These are phyloP conservation scores for Hura crepitans DNA, from an alignment of 441 rosid genomes.

Conservation along the genomic window DNA sequence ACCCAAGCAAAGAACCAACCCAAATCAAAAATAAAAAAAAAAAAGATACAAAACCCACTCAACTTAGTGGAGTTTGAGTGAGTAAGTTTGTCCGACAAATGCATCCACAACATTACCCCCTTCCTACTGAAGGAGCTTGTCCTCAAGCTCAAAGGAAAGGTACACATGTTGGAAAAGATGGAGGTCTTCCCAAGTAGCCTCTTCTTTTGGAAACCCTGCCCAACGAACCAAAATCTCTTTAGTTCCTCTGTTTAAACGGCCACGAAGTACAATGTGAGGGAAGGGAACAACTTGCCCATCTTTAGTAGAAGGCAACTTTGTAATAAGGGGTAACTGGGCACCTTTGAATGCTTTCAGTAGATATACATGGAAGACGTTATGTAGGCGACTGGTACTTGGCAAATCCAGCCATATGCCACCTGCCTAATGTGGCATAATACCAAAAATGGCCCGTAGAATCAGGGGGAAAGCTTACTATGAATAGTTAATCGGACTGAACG, in stretches of 20 bases:
- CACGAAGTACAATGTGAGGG: background rate
- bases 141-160: conserved; percentile 3
- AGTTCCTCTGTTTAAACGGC: background rate
- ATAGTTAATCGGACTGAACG: background rate
- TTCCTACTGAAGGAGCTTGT: background rate
- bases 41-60: too few species aligned
- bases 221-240: background rate
- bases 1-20: too few species aligned
- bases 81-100: background rate
- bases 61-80: too few species aligned
- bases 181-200: conserved; percentile 2
- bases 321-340: too few species aligned
- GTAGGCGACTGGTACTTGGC: too few species aligned
- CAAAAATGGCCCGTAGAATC: background rate
- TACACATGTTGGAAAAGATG: background rate
- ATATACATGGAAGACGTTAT: too few species aligned
- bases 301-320: too few species aligned
- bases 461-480: background rate
- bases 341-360: too few species aligned
- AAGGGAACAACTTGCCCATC: too few species aligned
- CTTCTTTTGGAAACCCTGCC: background rate
- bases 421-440: too few species aligned
- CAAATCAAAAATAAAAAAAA: too few species aligned
- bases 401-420: too few species aligned
- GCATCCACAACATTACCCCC: background rate